A percentile compares a stretch with the other conserved stretches of the same genome.
Evolutionary conservation across 2,329 filamentous ascomycete species (phyloP).

Genomic region (Rhynchosporium graminicola): DNA sequence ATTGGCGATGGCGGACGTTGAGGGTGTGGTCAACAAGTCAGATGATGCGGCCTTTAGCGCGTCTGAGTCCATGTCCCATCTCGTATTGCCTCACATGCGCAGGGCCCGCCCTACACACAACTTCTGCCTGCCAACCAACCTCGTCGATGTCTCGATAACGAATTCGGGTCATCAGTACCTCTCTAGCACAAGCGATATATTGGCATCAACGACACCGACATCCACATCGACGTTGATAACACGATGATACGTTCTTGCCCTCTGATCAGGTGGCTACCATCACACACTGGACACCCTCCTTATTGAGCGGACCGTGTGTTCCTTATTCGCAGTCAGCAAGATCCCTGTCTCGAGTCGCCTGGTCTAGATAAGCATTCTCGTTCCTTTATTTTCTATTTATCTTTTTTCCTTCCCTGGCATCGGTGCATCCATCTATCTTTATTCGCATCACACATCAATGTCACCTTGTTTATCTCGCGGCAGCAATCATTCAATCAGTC

Average conservation of each 20-base stretch:
- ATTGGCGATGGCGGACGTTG: constrained; percentile 30
- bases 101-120: constrained; percentile 17
- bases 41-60: constrained; percentile 32
- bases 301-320: background rate
- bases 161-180: constrained; percentile 5
- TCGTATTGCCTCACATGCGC: constrained; percentile 34
- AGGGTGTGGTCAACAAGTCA: constrained; percentile 38
- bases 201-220: too few relatives aligned
- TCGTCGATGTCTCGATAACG: constrained; percentile 2
- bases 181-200: background rate
- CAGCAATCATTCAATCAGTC: background rate
- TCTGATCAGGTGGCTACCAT: constrained; percentile 11
- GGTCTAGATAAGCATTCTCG: background rate
- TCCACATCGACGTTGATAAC: background rate
- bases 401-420: background rate
- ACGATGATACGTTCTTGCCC: constrained; percentile 9
- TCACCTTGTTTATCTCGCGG: constrained; percentile 15
- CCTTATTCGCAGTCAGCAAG: constrained; percentile 5
- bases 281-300: constrained; percentile 18
- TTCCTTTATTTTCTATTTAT: constrained; percentile 3
- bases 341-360: constrained; percentile 1
- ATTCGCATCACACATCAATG: constrained; percentile 1
- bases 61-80: constrained; percentile 22
- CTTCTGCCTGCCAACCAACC: constrained; percentile 11
- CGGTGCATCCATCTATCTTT: too few relatives aligned